Evolutionary conservation across 176 grass and related monocot genomes (phyloP).

Genomic region (Carex kokanica): DNA sequence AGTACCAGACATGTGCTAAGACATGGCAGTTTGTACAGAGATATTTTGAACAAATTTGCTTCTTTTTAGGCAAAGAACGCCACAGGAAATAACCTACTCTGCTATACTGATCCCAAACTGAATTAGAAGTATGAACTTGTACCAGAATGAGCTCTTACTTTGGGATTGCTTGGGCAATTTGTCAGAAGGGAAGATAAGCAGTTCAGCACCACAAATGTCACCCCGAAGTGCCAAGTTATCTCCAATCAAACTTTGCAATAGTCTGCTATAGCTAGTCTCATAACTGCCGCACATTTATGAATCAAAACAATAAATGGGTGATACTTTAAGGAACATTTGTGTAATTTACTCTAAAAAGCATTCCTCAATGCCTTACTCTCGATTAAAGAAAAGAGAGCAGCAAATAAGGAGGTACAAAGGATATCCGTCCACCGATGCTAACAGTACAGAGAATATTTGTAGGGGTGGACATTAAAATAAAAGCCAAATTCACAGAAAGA

Average conservation of each 20-base stretch:
- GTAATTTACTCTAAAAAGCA: too few relatives aligned
- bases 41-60: not conserved
- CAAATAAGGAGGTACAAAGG: not conserved
- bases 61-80: conserved; percentile 14
- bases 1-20: not conserved
- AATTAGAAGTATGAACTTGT: conserved; percentile 17
- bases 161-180: conserved; percentile 66
- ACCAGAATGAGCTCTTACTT: conserved; percentile 49
- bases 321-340: too few relatives aligned
- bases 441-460: not conserved
- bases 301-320: too few relatives aligned
- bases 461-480: not conserved
- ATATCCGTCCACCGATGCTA: not conserved
- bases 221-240: conserved; percentile 70
- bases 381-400: too few relatives aligned
- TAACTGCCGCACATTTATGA: conserved; percentile 47
- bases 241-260: conserved; percentile 62
- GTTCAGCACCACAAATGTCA: conserved; percentile 50
- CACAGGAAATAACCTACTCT: not conserved
- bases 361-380: too few relatives aligned
- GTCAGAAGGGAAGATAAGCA: conserved; percentile 93
- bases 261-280: conserved; percentile 56
- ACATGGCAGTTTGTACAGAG: not conserved
- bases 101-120: not conserved
- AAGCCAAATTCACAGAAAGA: not conserved